These are phyloP conservation scores for Eremothecium cymbalariae DNA, from an alignment of 1,139 yeast genomes.

Conservation along the genomic window DNA sequence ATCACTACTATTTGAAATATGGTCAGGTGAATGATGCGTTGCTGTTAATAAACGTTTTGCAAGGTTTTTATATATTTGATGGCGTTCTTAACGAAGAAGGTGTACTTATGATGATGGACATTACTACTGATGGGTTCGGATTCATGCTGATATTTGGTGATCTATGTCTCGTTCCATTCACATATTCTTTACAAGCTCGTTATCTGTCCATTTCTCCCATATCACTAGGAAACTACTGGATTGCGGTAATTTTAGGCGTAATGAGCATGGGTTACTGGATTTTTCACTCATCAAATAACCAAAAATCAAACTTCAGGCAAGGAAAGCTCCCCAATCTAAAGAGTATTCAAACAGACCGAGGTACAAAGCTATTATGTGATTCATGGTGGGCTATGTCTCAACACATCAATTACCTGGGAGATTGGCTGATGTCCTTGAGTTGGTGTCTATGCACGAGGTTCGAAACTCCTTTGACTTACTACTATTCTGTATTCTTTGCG, in stretches of 20 bases:
- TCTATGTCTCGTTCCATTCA: slow-evolving; percentile 86
- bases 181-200: slow-evolving; percentile 79
- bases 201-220: slow-evolving; percentile 63
- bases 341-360: slow-evolving; percentile 64
- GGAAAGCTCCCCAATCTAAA: slow-evolving; percentile 62
- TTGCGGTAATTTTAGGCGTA: slow-evolving; percentile 36
- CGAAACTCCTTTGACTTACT: slow-evolving; percentile 74
- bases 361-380: slow-evolving; percentile 71
- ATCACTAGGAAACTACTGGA: slow-evolving; percentile 41
- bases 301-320: slow-evolving; percentile 74
- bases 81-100: slow-evolving; percentile 92
- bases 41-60: slow-evolving; percentile 58
- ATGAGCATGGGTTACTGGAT: slow-evolving; percentile 66
- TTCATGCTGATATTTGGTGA: slow-evolving; percentile 95
- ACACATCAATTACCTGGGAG: slow-evolving; percentile 92
- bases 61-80: slow-evolving; percentile 77
- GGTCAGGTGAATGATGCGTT: slow-evolving; percentile 69
- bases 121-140: slow-evolving; percentile 94
- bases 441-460: slow-evolving; percentile 93
- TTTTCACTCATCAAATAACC: slow-evolving; percentile 75
- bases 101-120: slow-evolving; percentile 85
- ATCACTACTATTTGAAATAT: slow-evolving; percentile 59
- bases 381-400: slow-evolving; percentile 97
- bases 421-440: slow-evolving; percentile 84
- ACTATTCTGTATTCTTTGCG: slow-evolving; percentile 78